phyloP scores from a whole-genome alignment of 192 early-diverging fungal species.

The Podila verticillata region DNA sequence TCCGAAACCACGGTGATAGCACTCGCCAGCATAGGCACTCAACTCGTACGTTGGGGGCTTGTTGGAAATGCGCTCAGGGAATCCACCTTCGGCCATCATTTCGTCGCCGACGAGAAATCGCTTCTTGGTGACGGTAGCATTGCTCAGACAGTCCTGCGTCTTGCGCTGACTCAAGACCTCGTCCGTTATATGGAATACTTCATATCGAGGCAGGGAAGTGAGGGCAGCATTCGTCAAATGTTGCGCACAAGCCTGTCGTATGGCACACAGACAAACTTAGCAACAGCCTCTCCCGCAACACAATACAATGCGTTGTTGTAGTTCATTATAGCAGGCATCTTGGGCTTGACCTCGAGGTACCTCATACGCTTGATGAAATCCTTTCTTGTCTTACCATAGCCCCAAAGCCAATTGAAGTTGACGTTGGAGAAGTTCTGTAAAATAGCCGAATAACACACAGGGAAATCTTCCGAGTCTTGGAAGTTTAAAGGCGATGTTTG shows the following conservation, averaged over 20 bases:
- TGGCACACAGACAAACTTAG: slow-evolving; percentile 9
- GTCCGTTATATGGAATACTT: too few relatives aligned
- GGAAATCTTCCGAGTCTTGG: too few relatives aligned
- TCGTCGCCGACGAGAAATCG: too few relatives aligned
- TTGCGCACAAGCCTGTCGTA: slow-evolving; percentile 7
- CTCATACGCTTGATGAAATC: slow-evolving; percentile 20
- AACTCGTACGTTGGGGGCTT: background rate
- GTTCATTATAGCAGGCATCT: background rate
- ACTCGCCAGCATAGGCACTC: background rate
- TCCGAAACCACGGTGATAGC: background rate
- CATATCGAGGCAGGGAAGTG: too few relatives aligned
- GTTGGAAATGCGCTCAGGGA: too few relatives aligned
- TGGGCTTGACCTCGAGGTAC: background rate
- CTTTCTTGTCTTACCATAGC: slow-evolving; percentile 1
- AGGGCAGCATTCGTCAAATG: too few relatives aligned
- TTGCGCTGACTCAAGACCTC: too few relatives aligned
- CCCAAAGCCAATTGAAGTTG: background rate
- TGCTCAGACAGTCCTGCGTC: too few relatives aligned
- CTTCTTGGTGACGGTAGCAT: too few relatives aligned
- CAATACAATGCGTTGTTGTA: slow-evolving; percentile 32
- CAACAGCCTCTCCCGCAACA: slow-evolving; percentile 33
- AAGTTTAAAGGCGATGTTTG: background rate
- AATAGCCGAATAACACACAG: background rate
- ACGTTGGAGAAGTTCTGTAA: background rate
- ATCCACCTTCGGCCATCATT: too few relatives aligned